These are phyloP conservation scores for Effrenium voratum DNA, from an alignment of 73 alveolate species.

Conservation along the genomic window DNA sequence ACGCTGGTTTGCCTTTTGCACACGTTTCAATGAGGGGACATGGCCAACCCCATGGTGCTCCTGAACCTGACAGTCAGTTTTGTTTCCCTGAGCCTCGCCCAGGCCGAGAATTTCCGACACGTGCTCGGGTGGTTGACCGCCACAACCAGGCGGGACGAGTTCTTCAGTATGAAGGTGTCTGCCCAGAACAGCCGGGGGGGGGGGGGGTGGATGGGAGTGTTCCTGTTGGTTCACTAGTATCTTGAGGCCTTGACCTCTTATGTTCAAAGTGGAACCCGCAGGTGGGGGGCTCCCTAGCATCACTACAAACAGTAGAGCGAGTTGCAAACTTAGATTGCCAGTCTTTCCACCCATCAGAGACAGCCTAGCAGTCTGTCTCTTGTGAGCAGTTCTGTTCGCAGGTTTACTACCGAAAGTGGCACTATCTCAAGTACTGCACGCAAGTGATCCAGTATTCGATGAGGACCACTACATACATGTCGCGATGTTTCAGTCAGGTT, in stretches of 20 bases:
- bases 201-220: neutral
- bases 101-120: slow-evolving; percentile 74
- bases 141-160: slow-evolving; percentile 43
- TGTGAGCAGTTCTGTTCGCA: neutral
- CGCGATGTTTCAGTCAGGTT: neutral
- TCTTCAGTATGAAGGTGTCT: neutral
- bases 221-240: neutral
- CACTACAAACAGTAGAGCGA: no score
- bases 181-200: neutral
- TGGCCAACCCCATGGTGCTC: neutral
- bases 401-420: slow-evolving; percentile 69
- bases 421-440: slow-evolving; percentile 70
- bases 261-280: neutral
- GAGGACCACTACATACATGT: neutral
- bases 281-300: no score
- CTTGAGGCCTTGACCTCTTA: neutral
- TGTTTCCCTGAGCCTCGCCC: neutral
- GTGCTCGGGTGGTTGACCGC: slow-evolving; percentile 46
- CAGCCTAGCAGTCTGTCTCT: no score
- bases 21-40: neutral
- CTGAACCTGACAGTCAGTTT: neutral
- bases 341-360: no score
- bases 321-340: no score
- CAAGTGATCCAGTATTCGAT: slow-evolving; percentile 61
- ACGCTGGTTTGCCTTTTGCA: neutral